Base-by-base conservation (phyloP, 305 asterid species). In the Solanum hybrid region DNA sequence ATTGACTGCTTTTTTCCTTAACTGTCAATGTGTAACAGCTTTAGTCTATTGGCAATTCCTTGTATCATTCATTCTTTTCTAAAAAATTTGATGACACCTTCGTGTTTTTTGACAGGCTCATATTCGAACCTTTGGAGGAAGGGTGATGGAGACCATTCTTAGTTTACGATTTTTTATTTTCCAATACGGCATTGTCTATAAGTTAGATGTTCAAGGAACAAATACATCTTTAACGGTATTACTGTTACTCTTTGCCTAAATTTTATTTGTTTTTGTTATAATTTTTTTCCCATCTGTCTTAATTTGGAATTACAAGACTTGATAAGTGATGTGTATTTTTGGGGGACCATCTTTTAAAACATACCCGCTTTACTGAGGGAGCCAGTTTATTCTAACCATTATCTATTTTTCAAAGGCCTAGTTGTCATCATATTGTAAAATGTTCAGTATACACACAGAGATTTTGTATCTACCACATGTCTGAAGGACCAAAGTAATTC, bases 111-210 rank as follows among this genome's bases (percentile, higher is more conserved):
- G 92, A 94, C 98, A 97, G 99, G 95, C 98, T 91, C 99, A 97
- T 92, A 95, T 97, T 90, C 95, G 97, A 91, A 95, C 94, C 90
- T 94, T 97, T 91, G 91, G 98, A 84, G 98, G 99, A 86, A 95
- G 99, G 93, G 92, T 97, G 91, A 91, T 97, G 92, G 99, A 97
- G 94, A 97, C 99, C 90, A 93, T 97, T 91, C 93, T 97, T 89
- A 95, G 99, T 93, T 92, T 97, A 51, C 95, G 99, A 41, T 97
- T 97, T 94, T 96, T 97, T 94, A 92, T 97, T 77, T 96, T 97
- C 97, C 99, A 97, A 94, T 97, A 93, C 88, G 99, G 99, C 72
- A 84, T 97, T 83, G 95, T 97, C 36, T 97, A 97, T 97, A 97
- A 97, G 94, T 90, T 97, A 89, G 6, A 94, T 77, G 90, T 96